A percentile compares a stretch with the other conserved stretches of the same genome.
Conservation (phyloP, 768 basidiomycete genomes). For the Lactarius tabidus region DNA sequence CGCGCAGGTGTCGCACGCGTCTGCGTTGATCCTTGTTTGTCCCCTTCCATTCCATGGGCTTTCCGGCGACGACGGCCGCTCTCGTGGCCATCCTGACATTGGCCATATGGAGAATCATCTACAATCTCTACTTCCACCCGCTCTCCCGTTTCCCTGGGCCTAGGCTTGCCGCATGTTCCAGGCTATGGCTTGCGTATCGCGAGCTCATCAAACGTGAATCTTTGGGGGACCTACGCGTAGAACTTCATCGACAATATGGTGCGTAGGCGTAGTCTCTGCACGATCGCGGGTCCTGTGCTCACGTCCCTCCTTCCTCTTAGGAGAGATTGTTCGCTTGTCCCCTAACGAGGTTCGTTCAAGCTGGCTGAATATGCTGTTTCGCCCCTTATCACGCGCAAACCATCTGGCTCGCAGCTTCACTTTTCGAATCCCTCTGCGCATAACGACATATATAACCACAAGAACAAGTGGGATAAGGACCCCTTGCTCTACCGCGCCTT, state of each 20-base stretch:
- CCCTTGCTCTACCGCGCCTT: background rate
- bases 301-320: background rate
- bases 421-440: background rate
- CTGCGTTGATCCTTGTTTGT: conserved; percentile 8
- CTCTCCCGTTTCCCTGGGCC: no score
- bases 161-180: background rate
- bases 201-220: background rate
- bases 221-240: background rate
- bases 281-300: background rate
- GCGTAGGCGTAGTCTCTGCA: background rate
- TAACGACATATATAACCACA: background rate
- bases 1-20: background rate
- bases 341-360: conserved; percentile 1
- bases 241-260: background rate
- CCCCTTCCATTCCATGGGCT: background rate
- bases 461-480: background rate
- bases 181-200: background rate
- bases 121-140: background rate
- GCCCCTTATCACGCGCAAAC: background rate
- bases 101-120: no score
- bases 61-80: no score
- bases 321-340: background rate
- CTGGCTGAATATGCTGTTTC: background rate
- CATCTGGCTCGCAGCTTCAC: background rate
- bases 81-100: no score